A percentile compares a stretch with the other conserved stretches of the same genome.
These are phyloP conservation scores for Phytopythium cucurbitacearum DNA, from an alignment of 352 stramenopile genomes.

Conservation along the genomic window DNA sequence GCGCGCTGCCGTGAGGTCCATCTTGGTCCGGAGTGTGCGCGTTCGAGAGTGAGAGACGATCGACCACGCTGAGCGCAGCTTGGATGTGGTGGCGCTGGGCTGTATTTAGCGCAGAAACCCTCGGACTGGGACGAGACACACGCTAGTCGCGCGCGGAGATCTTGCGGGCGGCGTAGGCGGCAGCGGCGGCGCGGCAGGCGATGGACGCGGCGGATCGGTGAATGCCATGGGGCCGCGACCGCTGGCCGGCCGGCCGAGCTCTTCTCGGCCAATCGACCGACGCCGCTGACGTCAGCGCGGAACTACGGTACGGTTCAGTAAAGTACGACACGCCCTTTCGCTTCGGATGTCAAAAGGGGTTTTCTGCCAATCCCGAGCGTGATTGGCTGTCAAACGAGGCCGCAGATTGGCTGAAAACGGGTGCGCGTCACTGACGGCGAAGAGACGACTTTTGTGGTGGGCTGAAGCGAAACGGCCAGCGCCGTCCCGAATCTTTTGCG, in stretches of 20 bases:
- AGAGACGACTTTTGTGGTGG: no score
- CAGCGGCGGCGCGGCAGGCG: conserved; percentile 1
- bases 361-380: conserved; percentile 10
- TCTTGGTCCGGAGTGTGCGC: conserved; percentile 14
- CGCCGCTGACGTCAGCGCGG: no score
- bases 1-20: conserved; percentile 51
- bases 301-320: background rate
- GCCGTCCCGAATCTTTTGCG: no score
- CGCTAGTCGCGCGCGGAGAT: no score
- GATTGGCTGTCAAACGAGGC: background rate
- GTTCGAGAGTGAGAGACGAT: conserved; percentile 5
- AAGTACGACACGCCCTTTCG: conserved; percentile 13
- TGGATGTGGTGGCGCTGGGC: conserved; percentile 2
- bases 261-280: background rate
- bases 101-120: background rate
- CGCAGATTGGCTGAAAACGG: conserved; percentile 3
- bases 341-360: conserved; percentile 2
- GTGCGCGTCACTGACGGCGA: no score
- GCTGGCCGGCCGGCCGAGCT: background rate
- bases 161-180: conserved; percentile 8
- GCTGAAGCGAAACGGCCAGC: no score
- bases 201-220: conserved; percentile 1
- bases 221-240: background rate
- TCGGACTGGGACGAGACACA: conserved; percentile 10
- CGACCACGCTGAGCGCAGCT: conserved; percentile 2